Evolutionary conservation across 176 grass and related monocot genomes (phyloP), one percentile per base, ranked within the genome.

Genomic region (Phoenix dactylifera): DNA sequence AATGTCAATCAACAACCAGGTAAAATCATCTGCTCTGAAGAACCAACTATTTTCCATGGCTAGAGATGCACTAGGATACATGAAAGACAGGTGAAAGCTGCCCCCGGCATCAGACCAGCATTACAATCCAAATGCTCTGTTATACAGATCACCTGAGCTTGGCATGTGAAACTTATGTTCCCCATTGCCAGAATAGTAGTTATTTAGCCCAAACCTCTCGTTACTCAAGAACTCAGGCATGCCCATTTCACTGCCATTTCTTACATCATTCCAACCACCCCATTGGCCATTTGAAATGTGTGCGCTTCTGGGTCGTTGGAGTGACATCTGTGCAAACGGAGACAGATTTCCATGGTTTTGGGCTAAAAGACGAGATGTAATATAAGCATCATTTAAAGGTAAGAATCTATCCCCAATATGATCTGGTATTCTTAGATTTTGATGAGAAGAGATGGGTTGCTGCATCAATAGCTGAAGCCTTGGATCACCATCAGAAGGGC

Each of bases 71-170:
- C 7, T 54, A 26, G 16, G 20, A 18, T 60, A 24, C 35, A 44
- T 10, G 35, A 23, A 50, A 23, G 32, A 50, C 1, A 17, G 19
- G n/a, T 63, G 18, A 50, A 50, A 49, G 18, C 60, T 20, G 20
- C 4, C 4, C 0, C 14, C 19, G 6, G 30, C 60, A 50, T 22
- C 9, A 10, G 55, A 63, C 50, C 65, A 63, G 56, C 50, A 29
- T 81, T 60, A 95, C 67, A 89, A 72, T 80, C 90, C 85, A 80
- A 89, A 95, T 74, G 85, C 74, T 72, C 73, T 89, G 76, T 81
- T 86, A 71, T 79, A 88, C 15, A 95, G 16, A 85, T 85, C 78
- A 64, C 71, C 78, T 57, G 76, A 72, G 59, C 81, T 70, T 23
- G 79, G 57, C 54, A 85, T 71, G 60, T 85, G 89, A 55, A 88